Evolutionary conservation across 1,284 basidiomycete species (phyloP).

Genomic region (Vanrija sp.): DNA sequence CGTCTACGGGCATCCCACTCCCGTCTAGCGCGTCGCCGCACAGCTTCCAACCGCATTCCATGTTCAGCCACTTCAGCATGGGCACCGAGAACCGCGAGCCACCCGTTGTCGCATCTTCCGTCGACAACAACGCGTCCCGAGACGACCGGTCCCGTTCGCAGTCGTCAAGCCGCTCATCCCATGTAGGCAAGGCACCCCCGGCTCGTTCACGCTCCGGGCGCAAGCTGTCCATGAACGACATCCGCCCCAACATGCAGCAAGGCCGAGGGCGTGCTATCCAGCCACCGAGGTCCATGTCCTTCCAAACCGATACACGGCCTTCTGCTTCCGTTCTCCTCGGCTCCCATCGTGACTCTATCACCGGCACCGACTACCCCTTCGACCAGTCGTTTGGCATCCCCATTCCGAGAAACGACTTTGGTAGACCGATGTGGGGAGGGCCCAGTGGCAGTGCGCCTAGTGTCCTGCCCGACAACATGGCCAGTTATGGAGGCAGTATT

Average conservation of each 20-base stretch:
- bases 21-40: slow-evolving; percentile 16
- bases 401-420: slow-evolving; percentile 23
- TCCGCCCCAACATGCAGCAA: slow-evolving; percentile 19
- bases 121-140: not conserved
- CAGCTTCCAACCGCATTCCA: slow-evolving; percentile 28
- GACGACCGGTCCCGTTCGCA: slow-evolving; percentile 32
- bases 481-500: slow-evolving; percentile 23
- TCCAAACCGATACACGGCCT: slow-evolving; percentile 18
- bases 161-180: slow-evolving; percentile 29
- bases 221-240: slow-evolving; percentile 41
- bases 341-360: slow-evolving; percentile 13
- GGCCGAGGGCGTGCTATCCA: slow-evolving; percentile 14
- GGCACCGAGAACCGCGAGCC: slow-evolving; percentile 36
- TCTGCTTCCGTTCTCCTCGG: slow-evolving; percentile 6
- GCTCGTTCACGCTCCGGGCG: slow-evolving; percentile 23
- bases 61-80: slow-evolving; percentile 34
- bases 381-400: slow-evolving; percentile 25
- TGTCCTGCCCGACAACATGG: slow-evolving; percentile 18
- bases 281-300: slow-evolving; percentile 17
- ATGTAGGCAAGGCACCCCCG: slow-evolving; percentile 33
- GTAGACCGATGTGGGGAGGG: slow-evolving; percentile 12
- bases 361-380: slow-evolving; percentile 5
- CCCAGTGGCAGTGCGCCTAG: slow-evolving; percentile 22
- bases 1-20: slow-evolving; percentile 17
- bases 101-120: slow-evolving; percentile 18